Percentiles rank a stretch among this genome's conserved stretches.
phyloP scores from a whole-genome alignment of 495 filamentous ascomycete genomes.

The Talaromyces wortmannii region DNA sequence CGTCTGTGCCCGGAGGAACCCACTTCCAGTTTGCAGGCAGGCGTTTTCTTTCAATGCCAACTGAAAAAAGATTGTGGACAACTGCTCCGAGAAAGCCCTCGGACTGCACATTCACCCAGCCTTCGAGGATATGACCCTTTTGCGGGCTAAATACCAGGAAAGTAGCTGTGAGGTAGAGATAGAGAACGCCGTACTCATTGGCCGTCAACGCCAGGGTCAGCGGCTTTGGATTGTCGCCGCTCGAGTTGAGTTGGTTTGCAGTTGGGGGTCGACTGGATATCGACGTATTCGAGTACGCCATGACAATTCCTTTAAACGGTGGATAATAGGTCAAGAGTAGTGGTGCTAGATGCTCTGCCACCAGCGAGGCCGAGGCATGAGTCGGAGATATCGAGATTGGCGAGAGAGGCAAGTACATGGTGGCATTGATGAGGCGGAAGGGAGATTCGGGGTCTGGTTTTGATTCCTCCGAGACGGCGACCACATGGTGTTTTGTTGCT shows the following conservation, averaged over 20 bases:
- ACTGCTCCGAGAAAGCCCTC: constrained; percentile 64
- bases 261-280: constrained; percentile 32
- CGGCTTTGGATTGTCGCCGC: constrained; percentile 25
- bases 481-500: constrained; percentile 6
- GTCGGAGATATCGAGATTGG: constrained; percentile 59
- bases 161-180: constrained; percentile 66
- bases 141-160: constrained; percentile 64
- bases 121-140: constrained; percentile 52
- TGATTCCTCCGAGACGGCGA: neutral
- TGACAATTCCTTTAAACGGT: constrained; percentile 60
- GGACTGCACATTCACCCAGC: constrained; percentile 65
- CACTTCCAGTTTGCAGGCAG: constrained; percentile 65
- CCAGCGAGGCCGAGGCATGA: constrained; percentile 56
- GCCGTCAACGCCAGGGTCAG: constrained; percentile 47
- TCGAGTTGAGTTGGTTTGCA: constrained; percentile 14
- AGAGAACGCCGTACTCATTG: constrained; percentile 62
- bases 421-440: constrained; percentile 54
- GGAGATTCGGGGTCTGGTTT: constrained; percentile 34
- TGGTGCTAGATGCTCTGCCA: constrained; percentile 70
- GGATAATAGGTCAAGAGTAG: constrained; percentile 70
- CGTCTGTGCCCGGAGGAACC: constrained; percentile 36
- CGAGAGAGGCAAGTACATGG: constrained; percentile 64
- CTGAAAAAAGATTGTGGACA: constrained; percentile 70
- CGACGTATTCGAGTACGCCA: constrained; percentile 59
- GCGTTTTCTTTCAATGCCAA: constrained; percentile 57